Base-by-base conservation (phyloP, 164 flowering plant species). In the Chimonanthus salicifolius region DNA sequence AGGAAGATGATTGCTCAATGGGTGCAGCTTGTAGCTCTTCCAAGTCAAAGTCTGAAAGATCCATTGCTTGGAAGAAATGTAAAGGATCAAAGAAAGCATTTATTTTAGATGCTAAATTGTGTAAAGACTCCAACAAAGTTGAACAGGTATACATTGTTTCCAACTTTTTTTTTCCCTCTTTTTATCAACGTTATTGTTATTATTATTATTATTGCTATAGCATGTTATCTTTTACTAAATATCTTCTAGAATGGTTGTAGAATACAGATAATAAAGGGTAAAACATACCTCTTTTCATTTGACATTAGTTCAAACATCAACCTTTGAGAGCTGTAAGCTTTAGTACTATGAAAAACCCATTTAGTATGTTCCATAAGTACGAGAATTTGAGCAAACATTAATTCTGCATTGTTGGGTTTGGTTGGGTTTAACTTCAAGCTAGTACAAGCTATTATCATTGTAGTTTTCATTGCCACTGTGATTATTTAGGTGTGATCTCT, bases 31-130 rank as follows among this genome's bases (percentile, higher is more conserved):
- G 78, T 5, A 67, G 78, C 63, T 76, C 68, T 4, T 63, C 73
- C 9, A 83, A 76, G 69, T 63, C 85, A 64, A 82, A 78, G 72
- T 75, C 79, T 70, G 71, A 54, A 58, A 58, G 77, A 6, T 78
- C 83, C 51, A 81, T 72, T 58, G 69, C 84, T 62, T 79, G 81
- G 20, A 73, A 79, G 16, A 83, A 76, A 49, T 73, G 83, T 71
- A 78, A 80, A 49, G 64, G 50, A 47, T 47, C 81, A 58, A 92
- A 89, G 85, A 87, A 73, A 82, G 73, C 80, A 58, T 80, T 84
- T 3, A 75, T 67, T 67, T 79, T 86, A 71, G 68, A 68, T 67
- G 68, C 82, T 49, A 69, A 77, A 9, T 62, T 70, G 43, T 48
- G 67, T 65, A 67, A 70, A 47, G 68, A 69, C 47, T 70, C 75